Evolutionary conservation across 768 basidiomycete genomes (phyloP), one percentile per base, ranked within the genome.

Genomic region (Suillus paluster): DNA sequence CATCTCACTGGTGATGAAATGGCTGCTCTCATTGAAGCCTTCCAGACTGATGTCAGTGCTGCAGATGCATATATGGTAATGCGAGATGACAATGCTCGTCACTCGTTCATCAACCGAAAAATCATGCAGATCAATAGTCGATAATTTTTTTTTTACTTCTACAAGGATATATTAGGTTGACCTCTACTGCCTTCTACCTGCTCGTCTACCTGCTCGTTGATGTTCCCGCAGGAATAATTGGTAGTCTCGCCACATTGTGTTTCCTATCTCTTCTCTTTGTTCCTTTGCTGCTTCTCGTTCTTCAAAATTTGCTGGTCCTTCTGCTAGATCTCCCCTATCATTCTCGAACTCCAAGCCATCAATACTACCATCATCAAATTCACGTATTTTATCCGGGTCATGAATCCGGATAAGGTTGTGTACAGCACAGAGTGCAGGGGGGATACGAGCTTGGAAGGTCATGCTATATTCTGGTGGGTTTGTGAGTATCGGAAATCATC

Each of bases 371-470:
- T 42, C 8, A 19, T 42, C 3, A 3, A 42, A 42, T n/a, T 60
- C 49, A 12, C 12, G 19, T n/a, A 57, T 27, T 27, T 68, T 64
- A 10, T 49, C 50, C 5, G 62, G 52, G 61, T 68, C 62, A 54
- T 64, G 55, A 21, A 50, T 59, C 3, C 54, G 30, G 27, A 71
- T 67, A 57, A 73, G 69, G 62, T 75, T 73, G 62, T 71, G 72
- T 1, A 70, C 3, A 17, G 64, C 68, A 36, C 60, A 64, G 2
- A 71, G 57, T 9, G 65, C 71, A 34, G 67, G 59, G 6, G 69
- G 63, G 60, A 74, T 69, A 11, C 52, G 19, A 14, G 68, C 62
- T 38, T 75, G 73, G n/a, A 67, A 52, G 2, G 52, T 48, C 53
- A 69, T 64, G 53, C 57, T 27, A 45, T 66, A 69, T 30, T 70